A percentile compares a stretch with the other conserved stretches of the same genome.
These are phyloP conservation scores for Podaxis rugospora DNA, from an alignment of 768 basidiomycete species.

Conservation along the genomic window DNA sequence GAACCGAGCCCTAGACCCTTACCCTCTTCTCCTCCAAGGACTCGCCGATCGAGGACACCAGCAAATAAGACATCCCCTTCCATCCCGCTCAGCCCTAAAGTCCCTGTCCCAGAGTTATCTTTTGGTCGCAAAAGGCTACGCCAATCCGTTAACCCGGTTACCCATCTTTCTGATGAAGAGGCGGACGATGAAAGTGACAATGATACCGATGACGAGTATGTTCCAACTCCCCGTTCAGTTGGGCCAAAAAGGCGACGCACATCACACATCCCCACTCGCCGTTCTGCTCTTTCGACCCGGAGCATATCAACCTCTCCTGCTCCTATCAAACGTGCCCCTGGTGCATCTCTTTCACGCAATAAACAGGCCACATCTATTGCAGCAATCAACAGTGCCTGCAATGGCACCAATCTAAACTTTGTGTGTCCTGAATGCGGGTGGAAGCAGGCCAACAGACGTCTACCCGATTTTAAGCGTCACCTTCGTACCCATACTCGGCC, in stretches of 20 bases:
- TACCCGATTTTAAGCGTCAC: conserved; percentile 59
- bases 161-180: conserved; percentile 17
- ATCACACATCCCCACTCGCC: not conserved
- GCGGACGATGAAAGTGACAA: conserved; percentile 34
- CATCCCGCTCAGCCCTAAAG: not conserved
- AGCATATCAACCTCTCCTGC: not conserved
- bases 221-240: conserved; percentile 28
- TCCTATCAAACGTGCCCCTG: conserved; percentile 2
- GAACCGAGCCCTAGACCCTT: conserved; percentile 1
- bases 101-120: not conserved
- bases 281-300: not conserved
- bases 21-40: conserved; percentile 6
- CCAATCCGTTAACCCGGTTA: not conserved
- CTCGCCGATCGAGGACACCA: conserved; percentile 11
- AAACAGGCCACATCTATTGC: conserved; percentile 27
- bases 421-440: conserved; percentile 44
- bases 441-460: conserved; percentile 44
- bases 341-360: conserved; percentile 37
- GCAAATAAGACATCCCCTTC: conserved; percentile 9
- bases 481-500: conserved; percentile 51
- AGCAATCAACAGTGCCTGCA: conserved; percentile 19
- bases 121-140: not conserved
- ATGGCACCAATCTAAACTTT: conserved; percentile 22
- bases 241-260: conserved; percentile 1
- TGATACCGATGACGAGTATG: conserved; percentile 40